These are phyloP conservation scores for Oxyria digyna DNA, from an alignment of 148 eudicot genomes.

Conservation along the genomic window DNA sequence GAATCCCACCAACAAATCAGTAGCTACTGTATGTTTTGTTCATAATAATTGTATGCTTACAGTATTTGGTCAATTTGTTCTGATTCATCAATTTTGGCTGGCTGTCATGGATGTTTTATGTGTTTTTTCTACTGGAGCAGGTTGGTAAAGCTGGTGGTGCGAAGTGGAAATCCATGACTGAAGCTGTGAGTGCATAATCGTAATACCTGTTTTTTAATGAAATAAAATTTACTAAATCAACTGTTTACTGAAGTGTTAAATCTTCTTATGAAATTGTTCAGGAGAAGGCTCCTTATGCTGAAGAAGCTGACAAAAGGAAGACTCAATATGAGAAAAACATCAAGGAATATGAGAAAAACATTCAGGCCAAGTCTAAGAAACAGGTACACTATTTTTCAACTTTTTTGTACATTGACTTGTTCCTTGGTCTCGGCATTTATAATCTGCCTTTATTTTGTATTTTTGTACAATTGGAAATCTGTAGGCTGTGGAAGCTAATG, in stretches of 20 bases:
- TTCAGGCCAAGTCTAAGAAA: too few relatives aligned
- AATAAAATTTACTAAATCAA: too few relatives aligned
- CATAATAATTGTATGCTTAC: too few relatives aligned
- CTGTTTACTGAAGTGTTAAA: too few relatives aligned
- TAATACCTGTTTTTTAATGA: too few relatives aligned
- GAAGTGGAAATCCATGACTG: neutral
- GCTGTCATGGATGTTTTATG: neutral
- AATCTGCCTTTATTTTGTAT: neutral
- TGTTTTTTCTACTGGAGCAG: neutral
- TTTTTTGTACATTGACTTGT: neutral
- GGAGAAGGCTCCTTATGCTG: neutral
- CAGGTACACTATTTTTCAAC: too few relatives aligned
- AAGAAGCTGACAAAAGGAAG: neutral
- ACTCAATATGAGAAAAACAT: neutral
- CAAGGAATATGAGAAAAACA: neutral
- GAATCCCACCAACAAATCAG: neutral
- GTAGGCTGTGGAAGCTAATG: neutral
- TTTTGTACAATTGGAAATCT: too few relatives aligned
- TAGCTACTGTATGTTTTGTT: neutral
- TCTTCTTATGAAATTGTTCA: neutral
- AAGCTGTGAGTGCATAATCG: neutral
- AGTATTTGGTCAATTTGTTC: too few relatives aligned
- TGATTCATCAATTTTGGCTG: neutral
- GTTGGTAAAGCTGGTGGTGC: neutral
- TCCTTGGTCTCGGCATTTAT: neutral